Evolutionary conservation across 1,284 basidiomycete genomes (phyloP), one percentile per base, ranked within the genome.

Genomic region (Irpex sp.): DNA sequence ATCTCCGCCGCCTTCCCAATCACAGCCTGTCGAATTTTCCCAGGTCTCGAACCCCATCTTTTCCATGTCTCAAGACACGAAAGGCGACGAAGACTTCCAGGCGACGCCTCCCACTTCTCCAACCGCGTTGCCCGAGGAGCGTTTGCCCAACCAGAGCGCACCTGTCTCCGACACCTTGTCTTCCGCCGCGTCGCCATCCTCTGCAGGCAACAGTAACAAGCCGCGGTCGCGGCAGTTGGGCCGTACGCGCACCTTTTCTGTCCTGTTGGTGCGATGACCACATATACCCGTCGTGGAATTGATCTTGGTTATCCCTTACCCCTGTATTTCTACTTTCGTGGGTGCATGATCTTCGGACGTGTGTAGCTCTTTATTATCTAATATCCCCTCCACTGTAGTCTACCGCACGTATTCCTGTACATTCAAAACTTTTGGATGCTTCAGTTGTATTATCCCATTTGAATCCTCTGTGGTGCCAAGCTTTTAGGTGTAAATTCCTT

Each of bases 321-420:
- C 34, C 34, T 13, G 11, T 56, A 56, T 26, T 26, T 26, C 26
- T 26, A 26, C 26, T 26, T 26, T 26, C 26, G 26, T 4, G 26
- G 34, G 11, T 56, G 21, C 54, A 56, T 31, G 26, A 34, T 56
- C 54, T 21, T 56, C 17, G 34, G 17, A 34, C 54, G 19, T 36
- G 8, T 56, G 21, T 56, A 56, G 54, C 54, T 56, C 26, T 56
- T 56, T 56, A 56, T 56, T 31, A 9, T 13, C 8, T 56, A 56
- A 56, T 56, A 56, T 56, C 34, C 19, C 34, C 13, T 56, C 54
- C 13, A 56, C 54, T 56, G 54, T 56, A 56, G 54, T 56, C n/a
- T 34, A 56, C 11, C 31, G 26, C 54, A 56, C 26, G 34, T 26
- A 56, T 56, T 36, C 54, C 34, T 56, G 54, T 56, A 56, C 49